These are phyloP conservation scores for Petasospora fabianii DNA, from an alignment of 1,139 yeast genomes.

Conservation along the genomic window DNA sequence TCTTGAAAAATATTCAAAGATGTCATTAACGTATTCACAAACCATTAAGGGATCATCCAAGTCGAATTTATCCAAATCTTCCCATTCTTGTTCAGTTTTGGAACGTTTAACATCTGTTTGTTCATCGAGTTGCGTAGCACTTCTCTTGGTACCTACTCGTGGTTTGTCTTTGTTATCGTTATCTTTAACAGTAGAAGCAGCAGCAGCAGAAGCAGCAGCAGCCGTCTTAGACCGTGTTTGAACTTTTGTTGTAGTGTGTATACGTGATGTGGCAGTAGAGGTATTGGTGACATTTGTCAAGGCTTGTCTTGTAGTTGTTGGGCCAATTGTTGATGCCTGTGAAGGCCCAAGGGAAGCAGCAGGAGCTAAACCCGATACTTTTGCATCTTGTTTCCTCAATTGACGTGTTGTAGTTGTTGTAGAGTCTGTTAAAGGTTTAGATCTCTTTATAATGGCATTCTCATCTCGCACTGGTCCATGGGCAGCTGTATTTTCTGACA, in stretches of 20 bases:
- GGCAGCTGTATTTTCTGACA: not conserved
- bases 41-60: conserved; percentile 87
- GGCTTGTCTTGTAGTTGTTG: conserved; percentile 20
- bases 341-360: not conserved
- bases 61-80: conserved; percentile 81
- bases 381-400: not conserved
- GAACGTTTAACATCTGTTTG: conserved; percentile 18
- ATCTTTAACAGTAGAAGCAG: too few relatives aligned
- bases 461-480: conserved; percentile 6
- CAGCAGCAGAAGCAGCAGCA: too few relatives aligned
- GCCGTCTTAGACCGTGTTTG: conserved; percentile 9
- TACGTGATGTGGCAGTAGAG: conserved; percentile 3
- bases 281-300: conserved; percentile 26
- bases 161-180: conserved; percentile 1
- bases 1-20: conserved; percentile 69
- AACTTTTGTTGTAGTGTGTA: conserved; percentile 3
- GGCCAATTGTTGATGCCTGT: too few relatives aligned
- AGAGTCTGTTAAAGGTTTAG: conserved; percentile 10
- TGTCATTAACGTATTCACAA: conserved; percentile 82
- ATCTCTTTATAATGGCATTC: conserved; percentile 11
- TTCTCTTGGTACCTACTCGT: conserved; percentile 1
- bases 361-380: not conserved
- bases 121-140: conserved; percentile 2
- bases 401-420: not conserved
- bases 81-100: conserved; percentile 34